These are phyloP conservation scores for Zymoseptoria passerinii DNA, from an alignment of 2,329 filamentous ascomycete species.

Conservation along the genomic window DNA sequence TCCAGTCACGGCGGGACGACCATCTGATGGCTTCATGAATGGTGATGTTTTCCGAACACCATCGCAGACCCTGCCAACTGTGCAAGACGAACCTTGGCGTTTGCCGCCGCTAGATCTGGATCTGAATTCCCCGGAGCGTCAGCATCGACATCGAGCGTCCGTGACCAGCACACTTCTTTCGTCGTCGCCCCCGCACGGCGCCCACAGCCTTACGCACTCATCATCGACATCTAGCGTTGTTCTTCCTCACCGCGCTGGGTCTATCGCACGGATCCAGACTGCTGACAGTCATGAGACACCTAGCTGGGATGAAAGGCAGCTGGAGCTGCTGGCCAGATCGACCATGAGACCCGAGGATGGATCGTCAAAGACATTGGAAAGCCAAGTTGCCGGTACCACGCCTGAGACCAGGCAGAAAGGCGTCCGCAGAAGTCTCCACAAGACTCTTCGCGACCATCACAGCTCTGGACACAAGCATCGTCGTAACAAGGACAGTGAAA, in stretches of 20 bases:
- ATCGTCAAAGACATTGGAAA: not conserved
- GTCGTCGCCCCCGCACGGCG: constrained; percentile 16
- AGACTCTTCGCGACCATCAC: constrained; percentile 65
- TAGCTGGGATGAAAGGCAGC: constrained; percentile 18
- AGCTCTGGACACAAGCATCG: constrained; percentile 56
- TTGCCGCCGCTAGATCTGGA: constrained; percentile 29
- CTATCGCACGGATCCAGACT: constrained; percentile 16
- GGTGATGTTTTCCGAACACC: constrained; percentile 40
- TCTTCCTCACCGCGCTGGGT: constrained; percentile 16
- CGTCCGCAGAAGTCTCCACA: constrained; percentile 77
- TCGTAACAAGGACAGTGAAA: constrained; percentile 65
- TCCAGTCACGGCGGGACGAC: constrained; percentile 17
- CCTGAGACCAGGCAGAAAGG: constrained; percentile 38
- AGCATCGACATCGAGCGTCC: constrained; percentile 31
- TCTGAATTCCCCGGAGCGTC: constrained; percentile 14
- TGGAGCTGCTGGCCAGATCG: constrained; percentile 19
- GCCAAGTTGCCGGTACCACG: constrained; percentile 10
- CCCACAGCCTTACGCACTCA: constrained; percentile 21
- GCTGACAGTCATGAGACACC: constrained; percentile 10
- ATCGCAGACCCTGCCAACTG: constrained; percentile 31
- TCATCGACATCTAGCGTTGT: constrained; percentile 24
- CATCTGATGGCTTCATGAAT: constrained; percentile 29
- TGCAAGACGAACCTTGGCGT: constrained; percentile 20
- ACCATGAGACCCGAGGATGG: constrained; percentile 8
- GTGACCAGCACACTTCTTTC: constrained; percentile 25